Conservation (phyloP, 805 yeast genomes). For the Spathaspora hagerdaliae region DNA sequence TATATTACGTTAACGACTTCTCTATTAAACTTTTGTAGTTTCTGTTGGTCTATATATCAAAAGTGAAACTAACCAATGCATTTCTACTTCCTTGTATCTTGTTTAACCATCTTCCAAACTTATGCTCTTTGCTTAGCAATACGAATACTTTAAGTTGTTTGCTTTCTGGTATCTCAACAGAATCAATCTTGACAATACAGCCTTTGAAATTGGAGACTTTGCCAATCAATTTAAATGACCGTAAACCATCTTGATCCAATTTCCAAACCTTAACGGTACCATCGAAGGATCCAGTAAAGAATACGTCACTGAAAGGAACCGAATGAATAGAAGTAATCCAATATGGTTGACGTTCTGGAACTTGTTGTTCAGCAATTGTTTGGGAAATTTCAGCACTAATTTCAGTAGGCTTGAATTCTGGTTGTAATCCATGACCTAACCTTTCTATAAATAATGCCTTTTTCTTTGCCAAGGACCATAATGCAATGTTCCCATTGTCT, state of each 20-base stretch:
- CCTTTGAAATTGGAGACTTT: conserved; percentile 62
- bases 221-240: conserved; percentile 58
- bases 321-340: conserved; percentile 83
- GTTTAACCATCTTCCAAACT: conserved; percentile 81
- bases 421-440: conserved; percentile 71
- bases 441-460: conserved; percentile 72
- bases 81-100: conserved; percentile 65
- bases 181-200: conserved; percentile 59
- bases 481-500: conserved; percentile 84
- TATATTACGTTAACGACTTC: too few species aligned
- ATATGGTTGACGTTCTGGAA: conserved; percentile 75
- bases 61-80: conserved; percentile 47
- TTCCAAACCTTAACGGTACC: conserved; percentile 80
- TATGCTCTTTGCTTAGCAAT: conserved; percentile 77
- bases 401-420: conserved; percentile 35
- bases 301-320: conserved; percentile 78
- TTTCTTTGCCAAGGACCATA: conserved; percentile 90
- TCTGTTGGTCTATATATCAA: conserved; percentile 17
- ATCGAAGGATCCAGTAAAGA: conserved; percentile 85
- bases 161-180: conserved; percentile 50
- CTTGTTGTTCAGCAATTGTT: conserved; percentile 41
- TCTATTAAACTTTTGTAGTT: too few species aligned
- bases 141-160: conserved; percentile 53
- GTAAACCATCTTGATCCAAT: conserved; percentile 52
- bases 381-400: conserved; percentile 54